Evolutionary conservation across 2,329 filamentous ascomycete genomes (phyloP).

Genomic region (Paecilomyces dactylethromorphus): DNA sequence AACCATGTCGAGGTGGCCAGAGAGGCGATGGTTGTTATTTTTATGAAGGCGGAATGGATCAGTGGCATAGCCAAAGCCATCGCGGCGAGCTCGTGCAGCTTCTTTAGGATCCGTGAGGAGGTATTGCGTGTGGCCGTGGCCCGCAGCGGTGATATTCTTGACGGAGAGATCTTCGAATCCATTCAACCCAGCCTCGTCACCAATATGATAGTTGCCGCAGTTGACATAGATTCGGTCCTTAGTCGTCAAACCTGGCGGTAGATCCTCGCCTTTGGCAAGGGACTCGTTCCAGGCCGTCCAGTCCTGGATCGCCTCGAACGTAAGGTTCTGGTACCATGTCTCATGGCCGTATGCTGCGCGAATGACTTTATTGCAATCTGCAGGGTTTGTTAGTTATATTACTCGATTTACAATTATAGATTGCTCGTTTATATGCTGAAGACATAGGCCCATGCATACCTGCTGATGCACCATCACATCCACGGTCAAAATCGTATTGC

Average conservation of each 20-base stretch:
- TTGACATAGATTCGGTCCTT: conserved; percentile 33
- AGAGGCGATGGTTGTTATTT: conserved; percentile 15
- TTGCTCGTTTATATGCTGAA: background rate
- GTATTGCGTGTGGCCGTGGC: conserved; percentile 30
- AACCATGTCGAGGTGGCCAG: conserved; percentile 41
- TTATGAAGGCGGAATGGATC: conserved; percentile 31
- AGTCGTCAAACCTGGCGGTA: conserved; percentile 32
- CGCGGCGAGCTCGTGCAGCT: conserved; percentile 17
- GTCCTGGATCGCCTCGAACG: conserved; percentile 33
- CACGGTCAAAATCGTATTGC: conserved; percentile 35
- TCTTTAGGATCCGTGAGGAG: conserved; percentile 21
- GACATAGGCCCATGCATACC: conserved; percentile 14
- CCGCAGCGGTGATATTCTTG: conserved; percentile 28
- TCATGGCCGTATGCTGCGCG: conserved; percentile 38
- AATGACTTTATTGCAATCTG: conserved; percentile 42
- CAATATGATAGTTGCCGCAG: conserved; percentile 26
- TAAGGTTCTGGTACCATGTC: conserved; percentile 42
- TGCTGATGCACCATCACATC: conserved; percentile 41
- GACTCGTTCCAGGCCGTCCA: conserved; percentile 43
- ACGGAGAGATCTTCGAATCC: conserved; percentile 33
- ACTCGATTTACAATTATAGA: background rate
- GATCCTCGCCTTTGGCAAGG: conserved; percentile 12
- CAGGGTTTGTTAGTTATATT: background rate
- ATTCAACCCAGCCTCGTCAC: conserved; percentile 3
- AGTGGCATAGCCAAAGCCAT: conserved; percentile 24